A percentile compares a stretch with the other conserved stretches of the same genome.
Conservation (phyloP, 176 grass and related monocot species). For the Phyllostachys edulis region DNA sequence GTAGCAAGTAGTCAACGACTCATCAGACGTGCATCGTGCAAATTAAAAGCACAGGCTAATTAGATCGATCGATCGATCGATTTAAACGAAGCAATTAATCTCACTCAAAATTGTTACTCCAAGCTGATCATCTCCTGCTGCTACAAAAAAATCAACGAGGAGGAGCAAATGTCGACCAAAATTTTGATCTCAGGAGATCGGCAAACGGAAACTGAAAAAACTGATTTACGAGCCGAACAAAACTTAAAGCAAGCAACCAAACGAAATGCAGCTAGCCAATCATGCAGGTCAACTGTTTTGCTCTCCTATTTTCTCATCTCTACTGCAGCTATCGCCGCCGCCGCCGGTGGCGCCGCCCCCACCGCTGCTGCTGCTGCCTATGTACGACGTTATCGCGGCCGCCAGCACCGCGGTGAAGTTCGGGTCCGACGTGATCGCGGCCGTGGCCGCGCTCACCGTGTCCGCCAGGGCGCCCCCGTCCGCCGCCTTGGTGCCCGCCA, state of each 20-base stretch:
- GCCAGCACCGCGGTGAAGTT: conserved; percentile 80
- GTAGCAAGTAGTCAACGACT: not conserved
- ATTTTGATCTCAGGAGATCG: not conserved
- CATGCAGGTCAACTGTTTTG: not conserved
- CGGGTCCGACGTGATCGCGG: conserved; percentile 67
- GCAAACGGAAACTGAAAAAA: not conserved
- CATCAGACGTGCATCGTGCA: not conserved
- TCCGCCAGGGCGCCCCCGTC: conserved; percentile 40
- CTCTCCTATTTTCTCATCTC: conserved; percentile 19
- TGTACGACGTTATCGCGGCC: conserved; percentile 75
- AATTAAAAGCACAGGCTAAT: not conserved
- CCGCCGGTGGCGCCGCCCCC: not conserved
- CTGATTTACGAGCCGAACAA: not conserved
- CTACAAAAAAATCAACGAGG: not conserved
- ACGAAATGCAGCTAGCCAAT: not conserved
- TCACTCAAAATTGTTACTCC: conserved; percentile 8
- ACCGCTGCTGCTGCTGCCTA: conserved; percentile 39
- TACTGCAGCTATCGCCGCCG: conserved; percentile 29
- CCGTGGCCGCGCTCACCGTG: conserved; percentile 68
- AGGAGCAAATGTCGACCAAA: not conserved
- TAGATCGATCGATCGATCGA: not conserved
- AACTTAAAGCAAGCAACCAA: not conserved
- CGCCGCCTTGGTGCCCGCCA: conserved; percentile 30
- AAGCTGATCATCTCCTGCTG: not conserved
- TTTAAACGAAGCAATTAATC: not conserved